Conservation (phyloP, 352 stramenopile species). For the Phytopythium oedochilum region DNA sequence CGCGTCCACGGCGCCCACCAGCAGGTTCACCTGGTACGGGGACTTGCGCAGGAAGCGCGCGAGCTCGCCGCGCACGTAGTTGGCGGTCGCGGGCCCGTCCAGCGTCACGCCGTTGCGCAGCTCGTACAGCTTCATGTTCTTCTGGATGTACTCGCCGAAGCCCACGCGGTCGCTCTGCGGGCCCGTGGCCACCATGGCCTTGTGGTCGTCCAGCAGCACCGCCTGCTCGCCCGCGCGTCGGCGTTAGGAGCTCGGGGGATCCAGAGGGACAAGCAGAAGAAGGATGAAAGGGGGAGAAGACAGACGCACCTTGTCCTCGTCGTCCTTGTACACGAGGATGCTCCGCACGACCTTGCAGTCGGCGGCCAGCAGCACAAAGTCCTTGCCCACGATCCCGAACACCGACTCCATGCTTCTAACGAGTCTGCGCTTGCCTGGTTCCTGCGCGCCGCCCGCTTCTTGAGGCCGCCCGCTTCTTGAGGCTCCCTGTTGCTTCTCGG, state of each 20-base stretch:
- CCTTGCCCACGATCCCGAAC: conserved; percentile 88
- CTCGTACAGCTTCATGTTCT: conserved; percentile 91
- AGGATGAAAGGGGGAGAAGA: neutral
- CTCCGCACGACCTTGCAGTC: conserved; percentile 89
- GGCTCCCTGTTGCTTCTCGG: neutral
- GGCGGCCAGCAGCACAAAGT: conserved; percentile 89
- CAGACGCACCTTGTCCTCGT: conserved; percentile 88
- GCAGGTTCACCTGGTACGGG: conserved; percentile 84
- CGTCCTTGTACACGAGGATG: conserved; percentile 92
- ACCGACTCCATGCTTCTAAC: conserved; percentile 72
- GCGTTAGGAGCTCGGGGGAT: no score
- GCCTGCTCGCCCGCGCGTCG: conserved; percentile 25
- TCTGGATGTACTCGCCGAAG: conserved; percentile 87
- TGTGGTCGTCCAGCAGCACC: conserved; percentile 75
- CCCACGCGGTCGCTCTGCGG: conserved; percentile 77
- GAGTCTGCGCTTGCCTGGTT: neutral
- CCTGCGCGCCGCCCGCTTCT: no score
- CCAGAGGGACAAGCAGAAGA: no score
- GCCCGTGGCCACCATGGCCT: conserved; percentile 71
- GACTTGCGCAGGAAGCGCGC: conserved; percentile 76
- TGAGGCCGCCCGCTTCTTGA: conserved; percentile 12
- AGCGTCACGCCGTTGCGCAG: conserved; percentile 85
- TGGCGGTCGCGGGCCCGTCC: conserved; percentile 72
- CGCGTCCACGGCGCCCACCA: conserved; percentile 69
- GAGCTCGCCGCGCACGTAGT: conserved; percentile 80